These are phyloP conservation scores for Tremellales sp. DNA, from an alignment of 1,284 basidiomycete genomes.

Conservation along the genomic window DNA sequence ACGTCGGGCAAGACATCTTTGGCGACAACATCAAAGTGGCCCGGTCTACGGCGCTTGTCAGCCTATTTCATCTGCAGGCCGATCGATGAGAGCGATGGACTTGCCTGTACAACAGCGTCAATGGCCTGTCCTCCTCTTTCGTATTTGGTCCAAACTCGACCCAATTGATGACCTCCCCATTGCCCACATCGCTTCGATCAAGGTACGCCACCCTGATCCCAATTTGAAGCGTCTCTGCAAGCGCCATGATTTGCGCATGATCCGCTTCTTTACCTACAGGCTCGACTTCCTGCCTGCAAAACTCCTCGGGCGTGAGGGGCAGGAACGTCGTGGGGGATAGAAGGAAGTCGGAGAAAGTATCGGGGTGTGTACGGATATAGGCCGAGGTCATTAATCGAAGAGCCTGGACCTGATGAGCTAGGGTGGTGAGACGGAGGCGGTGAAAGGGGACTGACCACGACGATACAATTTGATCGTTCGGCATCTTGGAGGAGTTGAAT, in stretches of 20 bases:
- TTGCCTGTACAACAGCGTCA: conserved; percentile 68
- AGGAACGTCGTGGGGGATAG: conserved; percentile 67
- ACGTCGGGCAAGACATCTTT: conserved; percentile 35
- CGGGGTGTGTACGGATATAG: conserved; percentile 65
- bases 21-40: conserved; percentile 68
- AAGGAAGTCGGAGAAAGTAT: conserved; percentile 66
- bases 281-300: conserved; percentile 74
- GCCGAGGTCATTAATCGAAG: conserved; percentile 76
- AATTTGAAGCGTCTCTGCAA: conserved; percentile 64
- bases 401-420: conserved; percentile 19
- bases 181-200: conserved; percentile 55
- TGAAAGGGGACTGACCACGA: conserved; percentile 54
- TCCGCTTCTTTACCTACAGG: conserved; percentile 82
- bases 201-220: conserved; percentile 76
- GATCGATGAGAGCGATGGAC: conserved; percentile 28
- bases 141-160: conserved; percentile 61
- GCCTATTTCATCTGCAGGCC: neutral
- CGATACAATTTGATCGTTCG: conserved; percentile 44
- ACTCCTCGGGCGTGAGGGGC: conserved; percentile 58
- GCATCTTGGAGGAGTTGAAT: conserved; percentile 42
- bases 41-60: conserved; percentile 55
- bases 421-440: conserved; percentile 40
- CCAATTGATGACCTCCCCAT: conserved; percentile 52
- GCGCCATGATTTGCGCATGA: conserved; percentile 75
- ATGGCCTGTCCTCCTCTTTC: conserved; percentile 40